Evolutionary conservation across 805 yeast genomes (phyloP).

Genomic region (Sugiyamaella qingdaonensis): DNA sequence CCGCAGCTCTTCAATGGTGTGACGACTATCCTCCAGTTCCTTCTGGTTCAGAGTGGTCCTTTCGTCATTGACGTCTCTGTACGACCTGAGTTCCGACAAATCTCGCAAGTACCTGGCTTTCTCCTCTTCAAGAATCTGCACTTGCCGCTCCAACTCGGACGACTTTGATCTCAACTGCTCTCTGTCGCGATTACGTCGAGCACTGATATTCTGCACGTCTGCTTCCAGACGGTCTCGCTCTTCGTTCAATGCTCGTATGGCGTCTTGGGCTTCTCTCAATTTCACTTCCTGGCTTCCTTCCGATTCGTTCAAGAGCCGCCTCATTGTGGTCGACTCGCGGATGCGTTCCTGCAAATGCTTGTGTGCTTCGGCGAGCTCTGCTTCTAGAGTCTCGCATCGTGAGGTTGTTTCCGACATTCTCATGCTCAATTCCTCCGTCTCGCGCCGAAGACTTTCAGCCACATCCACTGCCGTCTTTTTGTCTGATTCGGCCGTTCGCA

Average conservation of each 20-base stretch:
- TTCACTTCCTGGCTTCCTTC: slow-evolving; percentile 54
- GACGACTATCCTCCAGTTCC: slow-evolving; percentile 28
- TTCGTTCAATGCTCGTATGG: slow-evolving; percentile 48
- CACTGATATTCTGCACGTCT: slow-evolving; percentile 44
- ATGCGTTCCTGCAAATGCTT: slow-evolving; percentile 73
- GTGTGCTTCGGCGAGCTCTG: slow-evolving; percentile 74
- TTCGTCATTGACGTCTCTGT: slow-evolving; percentile 26
- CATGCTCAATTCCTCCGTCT: slow-evolving; percentile 40
- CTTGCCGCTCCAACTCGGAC: slow-evolving; percentile 38
- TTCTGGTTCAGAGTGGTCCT: slow-evolving; percentile 23
- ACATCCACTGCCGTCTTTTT: slow-evolving; percentile 11
- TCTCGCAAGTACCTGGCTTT: slow-evolving; percentile 24
- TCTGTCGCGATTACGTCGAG: slow-evolving; percentile 59
- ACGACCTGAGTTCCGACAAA: slow-evolving; percentile 21
- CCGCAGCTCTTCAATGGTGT: slow-evolving; percentile 22
- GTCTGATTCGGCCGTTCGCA: slow-evolving; percentile 15
- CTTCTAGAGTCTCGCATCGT: slow-evolving; percentile 65
- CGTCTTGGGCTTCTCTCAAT: slow-evolving; percentile 52
- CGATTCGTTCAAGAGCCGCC: slow-evolving; percentile 62
- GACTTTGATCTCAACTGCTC: slow-evolving; percentile 53
- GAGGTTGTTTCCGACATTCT: slow-evolving; percentile 60
- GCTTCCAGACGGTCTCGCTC: slow-evolving; percentile 60
- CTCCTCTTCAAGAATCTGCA: slow-evolving; percentile 35
- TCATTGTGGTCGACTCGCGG: slow-evolving; percentile 68
- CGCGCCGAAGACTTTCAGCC: slow-evolving; percentile 26